Base-by-base conservation (phyloP, 768 basidiomycete species). In the Gloeophyllum trabeum region DNA sequence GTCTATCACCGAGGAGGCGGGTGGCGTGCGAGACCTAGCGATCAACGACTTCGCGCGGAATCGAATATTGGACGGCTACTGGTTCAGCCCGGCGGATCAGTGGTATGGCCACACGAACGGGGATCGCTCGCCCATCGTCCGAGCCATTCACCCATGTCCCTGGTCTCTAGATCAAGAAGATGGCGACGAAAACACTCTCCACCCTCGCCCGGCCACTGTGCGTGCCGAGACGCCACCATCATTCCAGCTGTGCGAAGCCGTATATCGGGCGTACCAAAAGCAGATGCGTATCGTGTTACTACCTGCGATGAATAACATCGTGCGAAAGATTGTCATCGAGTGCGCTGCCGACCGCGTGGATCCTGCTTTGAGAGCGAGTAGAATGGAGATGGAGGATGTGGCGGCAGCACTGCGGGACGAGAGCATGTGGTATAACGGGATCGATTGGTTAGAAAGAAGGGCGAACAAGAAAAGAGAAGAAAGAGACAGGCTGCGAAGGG, bases 41-140 rank as follows among this genome's bases (percentile, higher is more conserved):
- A 60, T 86, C 41, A 65, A 69, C 10, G 82, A 83, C 48, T 86
- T 81, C 81, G 80, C 80, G 4, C 66, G 85, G 24, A 69, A 65
- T 18, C 62, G 83, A 37, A 78, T 88, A 38, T 58, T 87, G 16
- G 83, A 88, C 43, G 85, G 85, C 2, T 70, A 76, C 49, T 88
- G 85, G 84, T 58, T 78, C 35, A 79, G 71, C 39, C 85, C 84
- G 6, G 80, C 76, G 0, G 85, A 88, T 54, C 66, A 75, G 36
- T 85, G 72, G 71, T 82, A 75, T 40, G 58, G 61, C 6, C 54
- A 67, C 43, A 48, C 49, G 4, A 55, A 60, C 44, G 64, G 54
- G 23, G 71, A 69, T 41, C 63, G 57, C 49, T 60, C 56, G 43
- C 54, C 45, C 40, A 61, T 44, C 35, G 67, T 64, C 3, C 52